phyloP scores from a whole-genome alignment of 495 filamentous ascomycete species.

The Pyrenopolyporus hunteri region DNA sequence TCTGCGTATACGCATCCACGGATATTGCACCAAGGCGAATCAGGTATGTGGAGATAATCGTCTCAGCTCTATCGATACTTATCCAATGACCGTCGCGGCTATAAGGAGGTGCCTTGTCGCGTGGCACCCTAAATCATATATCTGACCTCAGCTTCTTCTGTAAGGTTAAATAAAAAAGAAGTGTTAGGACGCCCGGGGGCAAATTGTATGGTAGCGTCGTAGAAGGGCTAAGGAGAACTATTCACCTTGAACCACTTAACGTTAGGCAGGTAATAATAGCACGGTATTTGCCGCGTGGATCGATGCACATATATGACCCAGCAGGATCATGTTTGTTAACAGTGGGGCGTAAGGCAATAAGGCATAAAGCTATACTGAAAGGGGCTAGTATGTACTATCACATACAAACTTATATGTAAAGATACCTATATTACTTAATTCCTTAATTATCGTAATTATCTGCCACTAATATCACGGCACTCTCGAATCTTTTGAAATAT shows the following conservation, averaged over 20 bases:
- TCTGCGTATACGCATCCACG: not conserved
- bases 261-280: constrained; percentile 9
- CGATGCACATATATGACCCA: constrained; percentile 5
- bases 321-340: too few relatives aligned
- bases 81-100: constrained; percentile 3
- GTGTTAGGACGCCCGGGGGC: not conserved
- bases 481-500: too few relatives aligned
- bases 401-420: too few relatives aligned
- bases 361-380: too few relatives aligned
- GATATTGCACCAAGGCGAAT: not conserved
- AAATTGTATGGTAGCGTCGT: not conserved
- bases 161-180: not conserved
- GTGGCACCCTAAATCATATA: constrained; percentile 22
- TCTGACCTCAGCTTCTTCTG: constrained; percentile 36
- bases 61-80: constrained; percentile 21
- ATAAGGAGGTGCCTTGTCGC: constrained; percentile 1
- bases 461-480: too few relatives aligned
- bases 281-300: constrained; percentile 18
- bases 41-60: constrained; percentile 10
- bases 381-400: too few relatives aligned
- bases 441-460: too few relatives aligned
- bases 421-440: too few relatives aligned
- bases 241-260: constrained; percentile 30
- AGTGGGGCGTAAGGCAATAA: too few relatives aligned
- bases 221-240: constrained; percentile 2